Conservation (phyloP, 805 yeast species). For the Metschnikowia santaceciliae region DNA sequence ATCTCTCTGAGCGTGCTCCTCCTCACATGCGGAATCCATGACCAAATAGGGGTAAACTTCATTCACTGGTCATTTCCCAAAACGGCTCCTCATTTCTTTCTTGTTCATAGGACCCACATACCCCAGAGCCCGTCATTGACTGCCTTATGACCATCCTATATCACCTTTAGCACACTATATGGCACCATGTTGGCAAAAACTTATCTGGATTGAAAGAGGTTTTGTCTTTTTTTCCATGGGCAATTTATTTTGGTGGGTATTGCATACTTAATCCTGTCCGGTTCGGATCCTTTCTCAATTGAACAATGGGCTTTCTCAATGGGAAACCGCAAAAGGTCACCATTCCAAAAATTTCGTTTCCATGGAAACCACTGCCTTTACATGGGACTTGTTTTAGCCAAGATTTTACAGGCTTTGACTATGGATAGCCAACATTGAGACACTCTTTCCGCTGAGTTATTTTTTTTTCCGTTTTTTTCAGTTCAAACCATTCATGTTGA, state of each 20-base stretch:
- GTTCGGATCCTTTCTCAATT: no score
- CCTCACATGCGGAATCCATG: neutral
- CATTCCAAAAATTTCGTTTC: neutral
- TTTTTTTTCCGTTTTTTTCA: no score
- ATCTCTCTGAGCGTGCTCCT: neutral
- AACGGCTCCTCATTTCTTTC: neutral
- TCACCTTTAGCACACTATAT: no score
- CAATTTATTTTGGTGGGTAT: neutral
- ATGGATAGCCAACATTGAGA: no score
- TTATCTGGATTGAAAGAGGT: no score
- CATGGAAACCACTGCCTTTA: neutral
- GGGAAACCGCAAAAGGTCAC: neutral
- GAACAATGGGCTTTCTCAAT: neutral
- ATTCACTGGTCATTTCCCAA: neutral
- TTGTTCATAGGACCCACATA: neutral
- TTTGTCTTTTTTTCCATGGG: neutral
- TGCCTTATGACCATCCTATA: neutral
- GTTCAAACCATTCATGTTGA: neutral
- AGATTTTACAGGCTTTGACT: no score
- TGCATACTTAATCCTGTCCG: no score
- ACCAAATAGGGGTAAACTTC: neutral
- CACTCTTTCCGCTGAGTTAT: no score
- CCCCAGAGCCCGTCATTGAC: neutral
- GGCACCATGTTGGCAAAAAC: no score
- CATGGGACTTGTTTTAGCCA: neutral